Conservation (phyloP, 1,284 basidiomycete genomes). For the Apiotrichum gamsii region DNA sequence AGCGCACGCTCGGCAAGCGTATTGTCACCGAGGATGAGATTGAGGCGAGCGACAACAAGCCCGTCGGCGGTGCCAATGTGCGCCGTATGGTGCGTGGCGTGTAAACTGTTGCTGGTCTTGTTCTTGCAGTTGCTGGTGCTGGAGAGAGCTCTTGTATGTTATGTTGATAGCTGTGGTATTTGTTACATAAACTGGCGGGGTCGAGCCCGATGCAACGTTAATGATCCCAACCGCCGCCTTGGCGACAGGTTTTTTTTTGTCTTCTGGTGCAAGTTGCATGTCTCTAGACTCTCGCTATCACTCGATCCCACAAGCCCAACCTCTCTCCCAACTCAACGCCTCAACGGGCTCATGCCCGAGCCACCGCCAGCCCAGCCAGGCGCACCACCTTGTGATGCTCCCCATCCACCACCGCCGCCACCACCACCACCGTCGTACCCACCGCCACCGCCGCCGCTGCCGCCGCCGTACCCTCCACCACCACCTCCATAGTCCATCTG, state of each 20-base stretch:
- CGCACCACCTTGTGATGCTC: constrained; percentile 10
- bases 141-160: no score
- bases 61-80: constrained; percentile 30
- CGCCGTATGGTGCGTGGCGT: constrained; percentile 32
- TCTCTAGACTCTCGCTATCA: no score
- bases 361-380: constrained; percentile 17
- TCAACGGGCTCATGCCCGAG: constrained; percentile 37
- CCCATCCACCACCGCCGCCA: constrained; percentile 9
- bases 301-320: no score
- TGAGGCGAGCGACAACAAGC: constrained; percentile 18
- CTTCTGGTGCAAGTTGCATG: no score
- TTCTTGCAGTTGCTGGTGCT: no score
- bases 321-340: no score
- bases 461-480: constrained; percentile 11
- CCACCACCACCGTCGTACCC: constrained; percentile 17
- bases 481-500: constrained; percentile 6
- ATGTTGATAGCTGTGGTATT: no score
- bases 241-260: no score
- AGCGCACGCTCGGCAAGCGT: constrained; percentile 51
- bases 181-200: no score
- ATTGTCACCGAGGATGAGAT: constrained; percentile 52
- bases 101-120: no score
- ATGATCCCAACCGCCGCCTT: no score
- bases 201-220: no score
- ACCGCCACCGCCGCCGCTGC: constrained; percentile 16